Evolutionary conservation across 768 basidiomycete genomes (phyloP), one percentile per base, ranked within the genome.

Genomic region (Hypholoma sublateritium): DNA sequence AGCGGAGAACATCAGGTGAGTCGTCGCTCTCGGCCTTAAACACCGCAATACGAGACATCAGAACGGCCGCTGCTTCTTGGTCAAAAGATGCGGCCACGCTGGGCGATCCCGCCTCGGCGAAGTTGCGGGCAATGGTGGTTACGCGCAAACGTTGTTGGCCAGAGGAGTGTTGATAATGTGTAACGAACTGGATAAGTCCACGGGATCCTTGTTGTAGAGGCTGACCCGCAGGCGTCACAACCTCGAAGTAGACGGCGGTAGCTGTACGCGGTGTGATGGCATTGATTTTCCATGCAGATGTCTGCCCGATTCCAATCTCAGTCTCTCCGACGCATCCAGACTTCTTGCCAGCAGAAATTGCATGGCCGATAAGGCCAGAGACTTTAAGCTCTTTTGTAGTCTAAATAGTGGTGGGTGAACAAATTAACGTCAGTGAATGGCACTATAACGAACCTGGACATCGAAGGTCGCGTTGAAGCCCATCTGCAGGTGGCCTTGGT

Each of bases 21-120:
- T 98, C 96, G 67, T 99, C 97, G 60, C 98, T 94, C 74, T 98
- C 97, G 22, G 97, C 96, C 73, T 98, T 98, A 84, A 98, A 98
- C 7, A 98, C 94, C 0, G 97, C 95, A 70, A 99, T 98, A 61
- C 97, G 85, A 11, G 97, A 93, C 96, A 99, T 98, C 64, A 99
- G 77, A 7, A 98, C 96, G 0, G 97, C 96, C 2, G 96, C 89
- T 0, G 95, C 92, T 76, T 99, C 97, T 69, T 99, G 97, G 73
- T 99, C 97, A 69, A 98, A 98, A 8, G 92, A 93, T 2, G 88
- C 87, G 1, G 94, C 93, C 60, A 98, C 93, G 65, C 84, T 87
- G 0, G 94, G 93, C 4, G 94, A 92, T n/a, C 95, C 95, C 0
- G 95, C 92, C 68, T 98, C 97, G 6, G 95, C 95, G 72, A 98